Conservation (phyloP, 2,329 filamentous ascomycete genomes). For the Sodiomyces alkalinus region DNA sequence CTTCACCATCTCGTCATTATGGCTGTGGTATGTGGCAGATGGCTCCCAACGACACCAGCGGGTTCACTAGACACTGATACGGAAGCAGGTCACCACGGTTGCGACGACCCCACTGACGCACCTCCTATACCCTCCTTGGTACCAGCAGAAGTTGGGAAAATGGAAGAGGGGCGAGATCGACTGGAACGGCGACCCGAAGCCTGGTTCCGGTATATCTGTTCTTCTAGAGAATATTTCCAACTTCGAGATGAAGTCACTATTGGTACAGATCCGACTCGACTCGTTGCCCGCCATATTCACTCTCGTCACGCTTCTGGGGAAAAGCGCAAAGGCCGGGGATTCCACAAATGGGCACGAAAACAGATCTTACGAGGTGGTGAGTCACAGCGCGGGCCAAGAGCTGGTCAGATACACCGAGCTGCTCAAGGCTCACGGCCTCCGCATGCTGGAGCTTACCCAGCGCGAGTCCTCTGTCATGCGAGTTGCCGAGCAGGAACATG, state of each 20-base stretch:
- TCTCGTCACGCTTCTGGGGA: conserved; percentile 74
- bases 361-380: conserved; percentile 21
- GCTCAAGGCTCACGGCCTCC: conserved; percentile 67
- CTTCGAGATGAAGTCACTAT: conserved; percentile 12
- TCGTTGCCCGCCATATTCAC: conserved; percentile 46
- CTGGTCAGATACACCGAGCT: no score
- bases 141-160: conserved; percentile 34
- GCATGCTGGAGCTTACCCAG: conserved; percentile 64
- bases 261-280: not conserved
- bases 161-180: conserved; percentile 77
- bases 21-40: no score
- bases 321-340: conserved; percentile 77
- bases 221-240: no score
- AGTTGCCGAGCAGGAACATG: conserved; percentile 57
- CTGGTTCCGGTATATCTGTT: conserved; percentile 5
- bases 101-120: conserved; percentile 64
- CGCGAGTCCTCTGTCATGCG: conserved; percentile 79
- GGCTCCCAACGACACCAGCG: no score
- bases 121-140: conserved; percentile 55
- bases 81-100: conserved; percentile 77
- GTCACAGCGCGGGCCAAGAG: conserved; percentile 4
- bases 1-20: conserved; percentile 95
- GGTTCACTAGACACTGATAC: no score
- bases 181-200: conserved; percentile 45
- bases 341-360: conserved; percentile 23